phyloP scores from a whole-genome alignment of 1,139 yeast genomes.

The Pichia sp. region DNA sequence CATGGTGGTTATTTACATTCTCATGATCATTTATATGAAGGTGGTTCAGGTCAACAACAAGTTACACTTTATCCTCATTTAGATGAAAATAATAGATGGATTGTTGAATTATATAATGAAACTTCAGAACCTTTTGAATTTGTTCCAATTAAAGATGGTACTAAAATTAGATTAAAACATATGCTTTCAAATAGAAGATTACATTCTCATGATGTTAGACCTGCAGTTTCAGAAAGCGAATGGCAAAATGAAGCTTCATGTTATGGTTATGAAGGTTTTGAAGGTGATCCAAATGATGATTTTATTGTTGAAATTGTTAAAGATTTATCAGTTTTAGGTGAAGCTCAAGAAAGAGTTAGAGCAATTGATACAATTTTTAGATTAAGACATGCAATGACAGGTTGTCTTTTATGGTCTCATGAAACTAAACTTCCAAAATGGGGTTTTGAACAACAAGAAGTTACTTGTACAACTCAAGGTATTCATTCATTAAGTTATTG shows the following conservation, averaged over 20 bases:
- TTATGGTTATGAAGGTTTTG: conserved; percentile 87
- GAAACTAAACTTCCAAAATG: conserved; percentile 84
- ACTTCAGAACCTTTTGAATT: conserved; percentile 47
- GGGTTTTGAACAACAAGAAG: conserved; percentile 98
- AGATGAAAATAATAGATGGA: conserved; percentile 85
- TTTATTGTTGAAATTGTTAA: conserved; percentile 83
- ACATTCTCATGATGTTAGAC: conserved; percentile 93
- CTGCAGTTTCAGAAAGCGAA: conserved; percentile 87
- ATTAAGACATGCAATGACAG: conserved; percentile 84
- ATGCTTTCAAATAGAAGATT: conserved; percentile 65
- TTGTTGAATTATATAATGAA: conserved; percentile 60
- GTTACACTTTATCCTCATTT: conserved; percentile 88
- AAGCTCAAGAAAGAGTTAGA: conserved; percentile 56
- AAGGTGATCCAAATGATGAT: conserved; percentile 94
- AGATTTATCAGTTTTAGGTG: conserved; percentile 47
- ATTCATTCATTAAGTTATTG: conserved; percentile 68
- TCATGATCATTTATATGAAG: conserved; percentile 75
- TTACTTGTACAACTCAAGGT: conserved; percentile 84
- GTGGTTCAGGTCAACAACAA: conserved; percentile 95
- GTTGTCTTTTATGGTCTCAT: conserved; percentile 84
- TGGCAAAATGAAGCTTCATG: conserved; percentile 95
- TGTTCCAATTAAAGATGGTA: conserved; percentile 66
- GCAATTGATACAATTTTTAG: conserved; percentile 83
- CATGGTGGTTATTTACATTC: conserved; percentile 95
- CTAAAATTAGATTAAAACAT: conserved; percentile 75